Base-by-base conservation (phyloP, 75 land plant species). In the Pinus tabuliformis region DNA sequence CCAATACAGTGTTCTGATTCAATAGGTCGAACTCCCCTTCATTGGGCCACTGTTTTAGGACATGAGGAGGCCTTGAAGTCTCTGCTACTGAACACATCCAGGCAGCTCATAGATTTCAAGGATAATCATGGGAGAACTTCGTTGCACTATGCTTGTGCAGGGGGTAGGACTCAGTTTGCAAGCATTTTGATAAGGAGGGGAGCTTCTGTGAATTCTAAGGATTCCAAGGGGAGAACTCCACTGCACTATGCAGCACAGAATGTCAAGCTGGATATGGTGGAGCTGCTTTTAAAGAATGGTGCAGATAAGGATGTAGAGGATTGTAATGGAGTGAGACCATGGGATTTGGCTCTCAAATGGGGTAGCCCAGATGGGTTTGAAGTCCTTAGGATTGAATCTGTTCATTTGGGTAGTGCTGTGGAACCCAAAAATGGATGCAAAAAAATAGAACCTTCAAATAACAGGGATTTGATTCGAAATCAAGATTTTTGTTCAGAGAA, bases 191-290 rank as follows among this genome's bases (percentile, higher is more conserved):
- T 81, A 6, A 72, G 70, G 80, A 42, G 82, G 22, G 82, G 82
- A 9, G 82, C 82, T 15, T 6, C 26, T n/a, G 54, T 81, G 56
- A 77, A 71, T 77, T 78, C 73, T 36, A 37, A 58, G 72, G 82
- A 81, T 30, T 56, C 74, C 56, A 81, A 77, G 15, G 49, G 71
- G 26, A 61, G 82, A 30, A 77, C 79, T 9, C 82, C 82, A 14
- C 30, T 81, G 56, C 82, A 81, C 24, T 81, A 66, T 49, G 79
- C 79, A 30, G 82, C 82, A 8, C 82, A 81, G 58, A 70, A 81
- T 45, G 57, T 58, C 30, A 77, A 30, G 37, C 73, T 64, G 3
- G 79, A 81, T 26, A 77, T 77, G 64, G 82, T 81, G 13, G 82
- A 81, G 74, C 36, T 81, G 28, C 79, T 81, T 3, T 49, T 78